Base-by-base conservation (phyloP, 2,329 filamentous ascomycete species). In the Neonectria ditissima region DNA sequence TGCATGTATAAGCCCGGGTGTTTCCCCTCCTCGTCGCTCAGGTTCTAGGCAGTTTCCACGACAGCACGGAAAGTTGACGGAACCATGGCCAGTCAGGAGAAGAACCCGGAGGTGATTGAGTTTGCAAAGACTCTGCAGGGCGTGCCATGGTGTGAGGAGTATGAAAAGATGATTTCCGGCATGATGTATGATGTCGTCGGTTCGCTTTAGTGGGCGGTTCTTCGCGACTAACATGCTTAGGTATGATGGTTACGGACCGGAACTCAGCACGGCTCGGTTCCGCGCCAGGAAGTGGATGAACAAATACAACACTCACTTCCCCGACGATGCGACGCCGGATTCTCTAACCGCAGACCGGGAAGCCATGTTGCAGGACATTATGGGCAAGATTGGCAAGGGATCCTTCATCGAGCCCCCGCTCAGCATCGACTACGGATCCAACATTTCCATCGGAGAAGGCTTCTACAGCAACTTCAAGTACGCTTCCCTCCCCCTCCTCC, bases 391-490 rank as follows among this genome's bases (percentile, higher is more conserved):
- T 5, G 87, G 87, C 3, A 80, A 81, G 50, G 84, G 84, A 0
- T 80, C 78, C 28, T 85, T 84, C 69, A 83, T 91, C 39, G 88
- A 91, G 67, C 87, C 88, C 0, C 87, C 88, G 0, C 78, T 91
- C 59, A 83, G 81, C 48, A 80, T 90, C 52, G 88, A 91, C 75
- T 91, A 91, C 65, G 89, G 89, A 2, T 87, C 86, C 74, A 91
- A 91, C 70, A 85, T 90, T 65, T 81, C 78, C 18, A 78, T 91
- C 5, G 89, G 88, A 13, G 80, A 85, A 34, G 78, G 82, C 10
- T 89, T 90, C 72, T 92, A 90, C 71, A 81, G 87, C 32, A 88
- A 88, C 63, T 77, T 77, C 63, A 75, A 75, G 75, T 77, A 65
- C 22, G 73, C 56, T 9, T n/a, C n/a, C n/a, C 16, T 26, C 18